Conservation (phyloP, 208 protist genomes). For the Leishmania aethiopica region DNA sequence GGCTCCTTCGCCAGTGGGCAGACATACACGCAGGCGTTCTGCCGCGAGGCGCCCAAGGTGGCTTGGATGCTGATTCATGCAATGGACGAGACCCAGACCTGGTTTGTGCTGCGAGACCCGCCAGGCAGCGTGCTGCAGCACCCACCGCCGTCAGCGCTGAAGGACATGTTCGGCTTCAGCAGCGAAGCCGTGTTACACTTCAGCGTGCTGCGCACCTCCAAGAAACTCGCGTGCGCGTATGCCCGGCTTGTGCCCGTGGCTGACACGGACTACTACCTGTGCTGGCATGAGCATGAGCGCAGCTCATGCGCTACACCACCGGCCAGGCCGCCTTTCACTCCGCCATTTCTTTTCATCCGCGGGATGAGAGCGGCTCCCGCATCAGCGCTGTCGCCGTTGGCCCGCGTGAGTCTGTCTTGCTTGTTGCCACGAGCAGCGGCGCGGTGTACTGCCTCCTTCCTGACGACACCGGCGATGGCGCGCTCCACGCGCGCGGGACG, state of each 20-base stretch:
- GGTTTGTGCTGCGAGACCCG: constrained; percentile 61
- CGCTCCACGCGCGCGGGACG: constrained; percentile 44
- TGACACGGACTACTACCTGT: constrained; percentile 60
- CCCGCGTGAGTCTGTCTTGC: constrained; percentile 64
- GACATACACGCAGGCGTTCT: constrained; percentile 72
- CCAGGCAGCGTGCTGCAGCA: constrained; percentile 30
- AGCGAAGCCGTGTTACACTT: constrained; percentile 54
- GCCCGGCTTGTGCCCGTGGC: constrained; percentile 59
- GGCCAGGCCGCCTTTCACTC: constrained; percentile 48
- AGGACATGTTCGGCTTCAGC: constrained; percentile 33
- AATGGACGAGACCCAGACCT: constrained; percentile 44
- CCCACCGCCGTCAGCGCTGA: constrained; percentile 32
- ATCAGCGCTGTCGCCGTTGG: constrained; percentile 67
- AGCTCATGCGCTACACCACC: constrained; percentile 65
- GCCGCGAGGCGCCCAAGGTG: constrained; percentile 64
- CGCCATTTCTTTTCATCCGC: constrained; percentile 46
- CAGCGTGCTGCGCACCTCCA: constrained; percentile 29
- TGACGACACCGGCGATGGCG: constrained; percentile 27
- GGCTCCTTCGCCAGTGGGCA: constrained; percentile 28
- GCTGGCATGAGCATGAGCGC: constrained; percentile 65
- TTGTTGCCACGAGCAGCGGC: constrained; percentile 63
- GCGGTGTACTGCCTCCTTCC: constrained; percentile 76
- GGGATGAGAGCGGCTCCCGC: constrained; percentile 43
- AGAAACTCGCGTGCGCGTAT: constrained; percentile 37
- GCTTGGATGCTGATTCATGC: constrained; percentile 73